Evolutionary conservation across 2,329 filamentous ascomycete species (phyloP).

Genomic region (Arthrinium phaeospermum): DNA sequence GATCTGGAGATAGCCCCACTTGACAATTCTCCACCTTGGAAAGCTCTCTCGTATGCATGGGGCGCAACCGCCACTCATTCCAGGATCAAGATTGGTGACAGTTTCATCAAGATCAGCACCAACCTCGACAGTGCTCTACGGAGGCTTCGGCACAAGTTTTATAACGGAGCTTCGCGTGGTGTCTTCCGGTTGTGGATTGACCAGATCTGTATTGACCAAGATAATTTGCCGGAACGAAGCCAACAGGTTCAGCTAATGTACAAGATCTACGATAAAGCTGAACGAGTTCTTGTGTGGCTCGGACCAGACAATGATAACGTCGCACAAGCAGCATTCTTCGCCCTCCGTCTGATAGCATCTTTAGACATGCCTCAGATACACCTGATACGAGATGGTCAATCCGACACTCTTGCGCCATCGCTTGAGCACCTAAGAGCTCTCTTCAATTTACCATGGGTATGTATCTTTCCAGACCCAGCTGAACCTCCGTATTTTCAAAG

Average conservation of each 20-base stretch:
- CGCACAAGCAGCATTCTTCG: neutral
- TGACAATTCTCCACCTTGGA: neutral
- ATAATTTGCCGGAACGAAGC: neutral
- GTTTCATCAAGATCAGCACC: neutral
- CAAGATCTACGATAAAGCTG: neutral
- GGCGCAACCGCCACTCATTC: neutral
- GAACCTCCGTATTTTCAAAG: too few species aligned
- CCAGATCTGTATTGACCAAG: neutral
- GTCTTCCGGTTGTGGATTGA: neutral
- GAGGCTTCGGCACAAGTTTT: neutral
- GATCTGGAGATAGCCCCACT: neutral
- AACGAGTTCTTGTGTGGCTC: neutral
- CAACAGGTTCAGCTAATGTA: neutral
- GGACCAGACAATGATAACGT: accelerated
- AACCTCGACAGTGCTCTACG: neutral
- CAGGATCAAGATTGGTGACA: neutral
- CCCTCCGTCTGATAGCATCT: too few species aligned
- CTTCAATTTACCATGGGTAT: too few species aligned
- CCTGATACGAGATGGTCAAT: too few species aligned
- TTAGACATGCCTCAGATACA: too few species aligned
- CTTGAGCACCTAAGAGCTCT: too few species aligned
- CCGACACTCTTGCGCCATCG: too few species aligned
- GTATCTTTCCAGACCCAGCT: too few species aligned
- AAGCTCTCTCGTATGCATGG: neutral
- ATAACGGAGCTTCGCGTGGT: accelerated